Percentiles rank a stretch among this genome's conserved stretches.
Conservation (phyloP, 768 basidiomycete species). For the Termitomyces sp. region DNA sequence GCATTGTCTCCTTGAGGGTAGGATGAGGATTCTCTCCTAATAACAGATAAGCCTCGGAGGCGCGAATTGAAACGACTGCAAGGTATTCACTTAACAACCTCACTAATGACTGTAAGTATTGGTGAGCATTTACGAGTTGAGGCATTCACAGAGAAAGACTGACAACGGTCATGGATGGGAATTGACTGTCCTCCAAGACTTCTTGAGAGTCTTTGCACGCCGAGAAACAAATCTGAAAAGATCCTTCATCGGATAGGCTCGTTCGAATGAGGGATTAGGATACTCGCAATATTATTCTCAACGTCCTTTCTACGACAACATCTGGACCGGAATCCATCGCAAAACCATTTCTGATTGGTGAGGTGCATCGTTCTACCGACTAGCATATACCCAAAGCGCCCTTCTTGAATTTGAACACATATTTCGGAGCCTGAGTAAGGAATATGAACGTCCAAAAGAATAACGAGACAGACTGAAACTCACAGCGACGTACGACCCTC, state of each 20-base stretch:
- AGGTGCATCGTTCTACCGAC: neutral
- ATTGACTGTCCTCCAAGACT: neutral
- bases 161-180: neutral
- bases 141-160: neutral
- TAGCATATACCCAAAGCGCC: neutral
- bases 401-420: neutral
- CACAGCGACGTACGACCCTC: neutral
- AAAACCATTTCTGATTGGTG: neutral
- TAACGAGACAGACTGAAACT: neutral
- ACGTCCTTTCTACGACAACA: slow-evolving; percentile 5
- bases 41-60: neutral
- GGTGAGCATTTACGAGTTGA: neutral
- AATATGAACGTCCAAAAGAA: neutral
- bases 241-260: neutral
- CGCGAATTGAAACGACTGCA: neutral
- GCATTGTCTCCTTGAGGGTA: slow-evolving; percentile 6
- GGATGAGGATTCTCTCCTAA: neutral
- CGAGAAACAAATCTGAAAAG: slow-evolving; percentile 1
- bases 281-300: slow-evolving; percentile 5
- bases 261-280: neutral
- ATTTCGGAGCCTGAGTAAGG: neutral
- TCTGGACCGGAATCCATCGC: neutral
- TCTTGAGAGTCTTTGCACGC: slow-evolving; percentile 7
- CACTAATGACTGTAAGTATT: neutral
- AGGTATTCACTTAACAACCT: neutral